Evolutionary conservation across 179 eudicot species (phyloP), one percentile per base, ranked within the genome.

Genomic region (Carnegiea gigantea): DNA sequence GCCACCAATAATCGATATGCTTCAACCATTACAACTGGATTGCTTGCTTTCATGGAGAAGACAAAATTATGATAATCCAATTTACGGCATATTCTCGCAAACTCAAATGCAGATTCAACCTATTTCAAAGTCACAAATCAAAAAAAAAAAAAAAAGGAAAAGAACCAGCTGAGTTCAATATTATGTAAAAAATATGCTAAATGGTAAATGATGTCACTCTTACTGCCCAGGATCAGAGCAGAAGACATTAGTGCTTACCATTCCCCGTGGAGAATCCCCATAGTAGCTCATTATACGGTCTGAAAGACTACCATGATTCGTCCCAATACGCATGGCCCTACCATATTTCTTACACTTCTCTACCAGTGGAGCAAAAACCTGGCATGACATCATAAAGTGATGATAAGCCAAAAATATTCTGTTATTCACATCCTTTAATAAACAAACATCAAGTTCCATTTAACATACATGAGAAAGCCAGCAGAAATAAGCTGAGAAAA

Each of bases 91-190:
- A 96, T 92, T 84, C 98, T 89, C 64, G 99, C 99, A 85, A 94
- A 94, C 90, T 96, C 99, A 79, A 96, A 96, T 28, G 99, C 99
- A 87, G 99, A 96, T 77, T 96, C 98, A 76, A 96, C 99, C 99
- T 96, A 88, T 90, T 82, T 77, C 65, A 85, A 71, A 48, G 73
- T 49, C 49, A 73, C 13, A 30, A 64, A 70, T 73, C 60, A 12
- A 82, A 80, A 57, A 46, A 59, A 30, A 18, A n/a, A 75, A 6
- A 23, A 83, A 65, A 4, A 53, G 23, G 0, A 28, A 28, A 72
- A 17, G 10, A 57, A 57, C 14, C 54, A 73, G 72, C 70, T 68
- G 76, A 81, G 71, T n/a, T 75, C 15, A 70, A 49, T 38, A 73
- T 68, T 18, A 64, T 20, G n/a, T 70, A 24, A 13, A 23, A 44